These are phyloP conservation scores for Phytophthora foliorum DNA, from an alignment of 352 stramenopile genomes.

Conservation along the genomic window DNA sequence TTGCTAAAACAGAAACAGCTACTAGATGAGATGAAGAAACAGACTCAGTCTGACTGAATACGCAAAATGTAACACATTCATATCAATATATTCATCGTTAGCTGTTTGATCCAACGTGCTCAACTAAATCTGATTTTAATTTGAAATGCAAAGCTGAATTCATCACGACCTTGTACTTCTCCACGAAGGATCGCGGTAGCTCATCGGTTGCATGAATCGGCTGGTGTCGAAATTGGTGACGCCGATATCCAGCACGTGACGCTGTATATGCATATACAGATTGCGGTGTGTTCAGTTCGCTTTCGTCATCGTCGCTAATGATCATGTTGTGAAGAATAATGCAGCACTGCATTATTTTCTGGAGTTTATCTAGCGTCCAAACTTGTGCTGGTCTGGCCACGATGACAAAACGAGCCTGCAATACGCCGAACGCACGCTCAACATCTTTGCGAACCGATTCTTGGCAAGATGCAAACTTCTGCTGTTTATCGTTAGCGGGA, in stretches of 20 bases:
- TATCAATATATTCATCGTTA: neutral
- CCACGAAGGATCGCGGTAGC: no score
- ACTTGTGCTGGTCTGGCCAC: neutral
- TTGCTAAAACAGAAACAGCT: conserved; percentile 4
- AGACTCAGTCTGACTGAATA: neutral
- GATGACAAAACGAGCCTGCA: conserved; percentile 11
- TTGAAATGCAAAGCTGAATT: no score
- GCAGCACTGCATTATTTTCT: conserved; percentile 4
- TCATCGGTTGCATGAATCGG: no score
- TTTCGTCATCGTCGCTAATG: no score
- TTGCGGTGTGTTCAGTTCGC: no score
- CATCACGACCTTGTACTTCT: no score
- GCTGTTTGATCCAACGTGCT: neutral
- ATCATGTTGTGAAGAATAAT: conserved; percentile 28
- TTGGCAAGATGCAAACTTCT: neutral
- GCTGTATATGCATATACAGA: no score
- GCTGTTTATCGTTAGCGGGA: neutral
- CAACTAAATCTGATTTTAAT: conserved; percentile 2
- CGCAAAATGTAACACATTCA: neutral
- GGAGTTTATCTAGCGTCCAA: neutral
- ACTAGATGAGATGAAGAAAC: neutral
- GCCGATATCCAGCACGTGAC: no score
- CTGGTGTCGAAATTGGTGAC: no score
- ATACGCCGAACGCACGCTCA: neutral
- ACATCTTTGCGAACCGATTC: conserved; percentile 5